These are phyloP conservation scores for Crepidotus variabilis DNA, from an alignment of 768 basidiomycete species.

Conservation along the genomic window DNA sequence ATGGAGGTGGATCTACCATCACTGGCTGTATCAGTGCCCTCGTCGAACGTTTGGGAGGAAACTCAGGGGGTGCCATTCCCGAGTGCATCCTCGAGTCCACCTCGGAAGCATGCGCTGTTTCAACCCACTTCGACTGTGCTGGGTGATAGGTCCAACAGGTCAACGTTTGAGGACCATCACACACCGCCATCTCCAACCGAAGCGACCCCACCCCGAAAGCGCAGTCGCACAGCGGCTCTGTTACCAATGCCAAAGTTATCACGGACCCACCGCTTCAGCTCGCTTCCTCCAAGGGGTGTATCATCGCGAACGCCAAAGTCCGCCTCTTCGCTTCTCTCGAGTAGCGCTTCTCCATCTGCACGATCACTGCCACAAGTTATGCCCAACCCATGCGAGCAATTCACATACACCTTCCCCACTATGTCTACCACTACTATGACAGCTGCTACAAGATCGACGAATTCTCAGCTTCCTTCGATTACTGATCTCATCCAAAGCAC, in stretches of 20 bases:
- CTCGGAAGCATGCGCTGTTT: slow-evolving; percentile 16
- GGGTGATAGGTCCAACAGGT: background rate
- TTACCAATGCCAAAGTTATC: background rate
- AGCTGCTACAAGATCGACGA: background rate
- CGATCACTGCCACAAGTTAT: background rate
- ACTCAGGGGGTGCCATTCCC: slow-evolving; percentile 10
- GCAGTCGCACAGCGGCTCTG: slow-evolving; percentile 10
- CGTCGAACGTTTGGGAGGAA: background rate
- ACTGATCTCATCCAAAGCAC: background rate
- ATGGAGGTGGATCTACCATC: slow-evolving; percentile 13
- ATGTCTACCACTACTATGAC: background rate
- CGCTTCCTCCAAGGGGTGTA: background rate
- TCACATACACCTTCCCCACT: background rate
- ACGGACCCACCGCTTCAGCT: slow-evolving; percentile 1
- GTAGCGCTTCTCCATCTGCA: background rate
- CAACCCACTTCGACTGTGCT: slow-evolving; percentile 5
- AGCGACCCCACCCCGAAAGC: slow-evolving; percentile 6
- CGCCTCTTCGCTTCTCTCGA: background rate
- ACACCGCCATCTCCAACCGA: background rate
- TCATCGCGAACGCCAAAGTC: background rate
- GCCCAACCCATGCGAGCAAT: background rate
- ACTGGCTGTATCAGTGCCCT: slow-evolving; percentile 1
- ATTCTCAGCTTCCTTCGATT: background rate
- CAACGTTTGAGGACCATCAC: background rate
- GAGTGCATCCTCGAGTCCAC: background rate